Evolutionary conservation across 139 green algal genomes (phyloP).

Genomic region (Mesotaenium endlicherianum): DNA sequence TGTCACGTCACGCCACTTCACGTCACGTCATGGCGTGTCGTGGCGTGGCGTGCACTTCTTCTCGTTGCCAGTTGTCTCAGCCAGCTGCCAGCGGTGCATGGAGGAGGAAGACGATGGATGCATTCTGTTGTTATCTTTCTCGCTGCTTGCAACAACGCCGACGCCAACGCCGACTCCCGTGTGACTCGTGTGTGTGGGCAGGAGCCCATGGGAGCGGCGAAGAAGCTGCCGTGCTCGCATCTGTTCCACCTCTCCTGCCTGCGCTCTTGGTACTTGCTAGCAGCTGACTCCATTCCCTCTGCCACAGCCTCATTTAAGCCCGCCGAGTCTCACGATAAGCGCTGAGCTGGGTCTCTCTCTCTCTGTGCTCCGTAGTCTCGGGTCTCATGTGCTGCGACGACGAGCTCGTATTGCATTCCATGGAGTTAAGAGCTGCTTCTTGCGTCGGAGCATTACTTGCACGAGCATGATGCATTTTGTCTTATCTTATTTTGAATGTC

Average conservation of each 20-base stretch:
- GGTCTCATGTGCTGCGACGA: background rate
- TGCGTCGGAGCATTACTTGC: background rate
- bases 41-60: no score
- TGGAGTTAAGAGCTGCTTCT: background rate
- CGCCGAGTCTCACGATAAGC: no score
- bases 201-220: conserved; percentile 30
- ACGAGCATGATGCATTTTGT: no score
- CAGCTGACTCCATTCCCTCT: background rate
- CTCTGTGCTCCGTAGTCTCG: background rate
- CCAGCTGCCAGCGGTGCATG: no score
- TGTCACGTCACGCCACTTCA: no score
- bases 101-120: no score
- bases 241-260: conserved; percentile 52
- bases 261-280: conserved; percentile 34
- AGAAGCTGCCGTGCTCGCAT: conserved; percentile 43
- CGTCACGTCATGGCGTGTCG: background rate
- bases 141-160: background rate
- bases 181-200: no score
- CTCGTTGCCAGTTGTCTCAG: no score
- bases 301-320: background rate
- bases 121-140: no score
- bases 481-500: no score
- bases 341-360: background rate
- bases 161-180: no score
- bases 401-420: background rate